A percentile compares a stretch with the other conserved stretches of the same genome.
Evolutionary conservation across 1,139 yeast species (phyloP).

Genomic region (Hyphopichia pseudoburtonii): DNA sequence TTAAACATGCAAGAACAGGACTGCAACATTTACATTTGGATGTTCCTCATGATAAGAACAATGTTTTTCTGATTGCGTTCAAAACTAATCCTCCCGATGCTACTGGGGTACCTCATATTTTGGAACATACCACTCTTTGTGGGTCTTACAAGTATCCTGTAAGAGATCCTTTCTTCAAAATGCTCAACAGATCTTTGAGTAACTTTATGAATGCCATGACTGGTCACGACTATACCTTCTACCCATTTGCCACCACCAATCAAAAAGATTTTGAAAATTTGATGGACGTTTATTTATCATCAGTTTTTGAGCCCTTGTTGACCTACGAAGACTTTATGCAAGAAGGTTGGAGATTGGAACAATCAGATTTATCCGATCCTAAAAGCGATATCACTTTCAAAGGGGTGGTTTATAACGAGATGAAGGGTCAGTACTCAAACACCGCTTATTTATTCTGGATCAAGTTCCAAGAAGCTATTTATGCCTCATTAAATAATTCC

Average conservation of each 20-base stretch:
- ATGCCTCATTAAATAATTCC: slow-evolving; percentile 80
- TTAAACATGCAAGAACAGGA: slow-evolving; percentile 68
- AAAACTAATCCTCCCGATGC: slow-evolving; percentile 92
- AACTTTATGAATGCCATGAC: slow-evolving; percentile 99
- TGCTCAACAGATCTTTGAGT: slow-evolving; percentile 83
- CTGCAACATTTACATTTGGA: slow-evolving; percentile 85
- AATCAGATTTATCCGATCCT: slow-evolving; percentile 57
- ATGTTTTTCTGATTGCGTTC: slow-evolving; percentile 86
- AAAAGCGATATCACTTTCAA: slow-evolving; percentile 68
- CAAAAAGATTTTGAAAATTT: slow-evolving; percentile 75
- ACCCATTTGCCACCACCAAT: slow-evolving; percentile 95
- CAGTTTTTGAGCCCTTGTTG: slow-evolving; percentile 80
- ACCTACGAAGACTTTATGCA: slow-evolving; percentile 82
- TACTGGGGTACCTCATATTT: slow-evolving; percentile 93
- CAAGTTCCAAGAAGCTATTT: slow-evolving; percentile 79
- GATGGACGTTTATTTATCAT: slow-evolving; percentile 85
- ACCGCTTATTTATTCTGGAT: slow-evolving; percentile 84
- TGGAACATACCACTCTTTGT: slow-evolving; percentile 94
- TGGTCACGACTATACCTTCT: slow-evolving; percentile 92
- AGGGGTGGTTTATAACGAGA: slow-evolving; percentile 97
- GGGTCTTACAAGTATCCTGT: slow-evolving; percentile 91
- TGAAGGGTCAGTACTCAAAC: slow-evolving; percentile 97
- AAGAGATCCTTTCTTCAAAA: slow-evolving; percentile 95
- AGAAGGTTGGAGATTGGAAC: slow-evolving; percentile 98
- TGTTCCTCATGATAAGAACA: slow-evolving; percentile 69